A percentile compares a stretch with the other conserved stretches of the same genome.
Conservation (phyloP, 148 eudicot species). For the Rhododendron henanense region DNA sequence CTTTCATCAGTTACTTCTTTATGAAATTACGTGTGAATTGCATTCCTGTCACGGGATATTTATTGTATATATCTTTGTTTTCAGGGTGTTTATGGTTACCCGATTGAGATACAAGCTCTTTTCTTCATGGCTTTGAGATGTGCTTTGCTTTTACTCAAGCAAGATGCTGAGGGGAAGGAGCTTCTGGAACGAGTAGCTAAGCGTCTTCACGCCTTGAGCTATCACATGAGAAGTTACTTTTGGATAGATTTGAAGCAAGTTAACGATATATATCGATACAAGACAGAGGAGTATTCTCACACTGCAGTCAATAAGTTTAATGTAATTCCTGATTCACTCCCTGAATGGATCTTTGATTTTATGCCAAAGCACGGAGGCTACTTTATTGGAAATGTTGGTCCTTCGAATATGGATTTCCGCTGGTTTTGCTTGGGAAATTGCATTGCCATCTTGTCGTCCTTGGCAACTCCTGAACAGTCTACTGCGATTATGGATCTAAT, state of each 20-base stretch:
- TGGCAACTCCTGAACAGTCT: conserved; percentile 79
- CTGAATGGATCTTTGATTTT: conserved; percentile 93
- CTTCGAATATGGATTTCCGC: conserved; percentile 84
- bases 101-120: conserved; percentile 94
- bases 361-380: conserved; percentile 84
- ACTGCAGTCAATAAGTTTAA: conserved; percentile 87
- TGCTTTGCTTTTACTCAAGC: conserved; percentile 65
- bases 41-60: not conserved
- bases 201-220: conserved; percentile 81
- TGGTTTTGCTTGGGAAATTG: conserved; percentile 97
- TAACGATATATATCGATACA: conserved; percentile 77
- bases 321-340: conserved; percentile 92
- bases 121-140: conserved; percentile 94
- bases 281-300: conserved; percentile 87
- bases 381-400: conserved; percentile 84
- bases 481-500: conserved; percentile 92
- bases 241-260: conserved; percentile 86
- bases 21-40: not conserved
- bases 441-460: conserved; percentile 75
- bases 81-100: conserved; percentile 96
- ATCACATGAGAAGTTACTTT: conserved; percentile 83
- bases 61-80: conserved; percentile 7
- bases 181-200: conserved; percentile 63
- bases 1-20: not conserved
- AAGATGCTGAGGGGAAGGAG: conserved; percentile 75